Evolutionary conservation across 2,329 filamentous ascomycete species (phyloP).

Genomic region (Ophiosphaerella herpotricha): DNA sequence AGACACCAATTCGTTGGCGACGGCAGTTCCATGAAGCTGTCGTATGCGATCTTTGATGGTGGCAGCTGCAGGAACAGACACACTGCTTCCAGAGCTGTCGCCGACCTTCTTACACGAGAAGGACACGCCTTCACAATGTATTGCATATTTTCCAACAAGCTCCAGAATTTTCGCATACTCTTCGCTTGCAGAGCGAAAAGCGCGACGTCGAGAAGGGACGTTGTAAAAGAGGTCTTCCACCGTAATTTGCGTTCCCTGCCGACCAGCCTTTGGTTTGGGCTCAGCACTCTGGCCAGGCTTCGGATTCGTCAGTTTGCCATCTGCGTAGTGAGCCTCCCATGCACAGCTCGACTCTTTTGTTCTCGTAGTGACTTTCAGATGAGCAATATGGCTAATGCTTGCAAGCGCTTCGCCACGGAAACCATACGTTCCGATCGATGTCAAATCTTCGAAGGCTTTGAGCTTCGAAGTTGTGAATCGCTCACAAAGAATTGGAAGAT

Average conservation of each 20-base stretch:
- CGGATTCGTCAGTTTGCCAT: conserved; percentile 77
- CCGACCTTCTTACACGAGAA: conserved; percentile 98
- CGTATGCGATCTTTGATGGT: conserved; percentile 81
- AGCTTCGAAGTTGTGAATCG: conserved; percentile 97
- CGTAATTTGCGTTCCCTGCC: conserved; percentile 90
- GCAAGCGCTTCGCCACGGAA: conserved; percentile 95
- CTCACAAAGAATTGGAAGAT: conserved; percentile 89
- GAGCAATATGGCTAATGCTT: conserved; percentile 97
- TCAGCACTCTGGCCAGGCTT: conserved; percentile 88
- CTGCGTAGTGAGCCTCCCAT: conserved; percentile 86
- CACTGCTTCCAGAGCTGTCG: conserved; percentile 73
- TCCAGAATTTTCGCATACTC: conserved; percentile 99
- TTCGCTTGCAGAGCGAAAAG: conserved; percentile 89
- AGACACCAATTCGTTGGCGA: conserved; percentile 86
- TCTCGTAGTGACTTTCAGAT: conserved; percentile 92
- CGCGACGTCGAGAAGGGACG: conserved; percentile 81
- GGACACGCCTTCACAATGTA: conserved; percentile 88
- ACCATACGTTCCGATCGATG: conserved; percentile 91
- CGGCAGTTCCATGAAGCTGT: conserved; percentile 80
- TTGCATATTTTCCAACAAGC: conserved; percentile 87
- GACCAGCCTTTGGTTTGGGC: conserved; percentile 84
- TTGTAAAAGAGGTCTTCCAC: conserved; percentile 99
- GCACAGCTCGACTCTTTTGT: conserved; percentile 86
- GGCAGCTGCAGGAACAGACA: conserved; percentile 77
- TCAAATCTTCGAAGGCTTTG: conserved; percentile 88